Conservation (phyloP, 2,329 filamentous ascomycete species). For the Cordyceps pruinosa region DNA sequence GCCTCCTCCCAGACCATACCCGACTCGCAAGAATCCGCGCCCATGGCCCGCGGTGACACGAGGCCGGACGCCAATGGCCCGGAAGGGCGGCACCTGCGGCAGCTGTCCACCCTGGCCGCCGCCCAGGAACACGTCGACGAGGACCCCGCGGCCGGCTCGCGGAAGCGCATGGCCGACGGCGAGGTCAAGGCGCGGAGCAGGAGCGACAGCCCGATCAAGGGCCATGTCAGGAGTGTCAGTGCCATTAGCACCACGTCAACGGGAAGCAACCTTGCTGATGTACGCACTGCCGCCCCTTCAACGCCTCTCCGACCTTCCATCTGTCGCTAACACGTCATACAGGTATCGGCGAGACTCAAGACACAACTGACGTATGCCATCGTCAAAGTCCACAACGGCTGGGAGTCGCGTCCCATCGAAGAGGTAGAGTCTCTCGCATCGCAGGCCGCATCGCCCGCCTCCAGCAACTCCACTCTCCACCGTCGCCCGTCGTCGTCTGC, state of each 20-base stretch:
- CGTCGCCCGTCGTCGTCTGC: slow-evolving; percentile 42
- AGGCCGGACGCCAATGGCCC: neutral
- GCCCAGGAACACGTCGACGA: slow-evolving; percentile 42
- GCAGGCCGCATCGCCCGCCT: slow-evolving; percentile 56
- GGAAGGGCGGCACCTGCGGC: slow-evolving; percentile 46
- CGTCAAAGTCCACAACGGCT: slow-evolving; percentile 85
- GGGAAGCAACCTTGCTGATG: slow-evolving; percentile 70
- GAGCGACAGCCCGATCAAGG: slow-evolving; percentile 42
- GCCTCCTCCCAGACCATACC: slow-evolving; percentile 7
- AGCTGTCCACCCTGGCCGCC: slow-evolving; percentile 52
- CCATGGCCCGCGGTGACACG: neutral
- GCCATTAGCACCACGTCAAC: slow-evolving; percentile 54
- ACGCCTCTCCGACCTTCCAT: slow-evolving; percentile 12
- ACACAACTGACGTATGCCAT: slow-evolving; percentile 87
- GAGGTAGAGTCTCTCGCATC: slow-evolving; percentile 72
- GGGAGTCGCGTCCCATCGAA: slow-evolving; percentile 71
- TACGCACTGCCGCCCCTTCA: slow-evolving; percentile 36
- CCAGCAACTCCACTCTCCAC: slow-evolving; percentile 51
- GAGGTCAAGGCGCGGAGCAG: slow-evolving; percentile 52
- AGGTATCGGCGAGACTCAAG: slow-evolving; percentile 73
- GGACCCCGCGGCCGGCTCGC: slow-evolving; percentile 33
- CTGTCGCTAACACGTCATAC: slow-evolving; percentile 11
- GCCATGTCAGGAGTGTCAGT: slow-evolving; percentile 67
- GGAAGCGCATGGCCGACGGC: slow-evolving; percentile 74
- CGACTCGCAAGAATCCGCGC: slow-evolving; percentile 11